Evolutionary conservation across 495 filamentous ascomycete species (phyloP).

Genomic region (Tuber umbilicatum): DNA sequence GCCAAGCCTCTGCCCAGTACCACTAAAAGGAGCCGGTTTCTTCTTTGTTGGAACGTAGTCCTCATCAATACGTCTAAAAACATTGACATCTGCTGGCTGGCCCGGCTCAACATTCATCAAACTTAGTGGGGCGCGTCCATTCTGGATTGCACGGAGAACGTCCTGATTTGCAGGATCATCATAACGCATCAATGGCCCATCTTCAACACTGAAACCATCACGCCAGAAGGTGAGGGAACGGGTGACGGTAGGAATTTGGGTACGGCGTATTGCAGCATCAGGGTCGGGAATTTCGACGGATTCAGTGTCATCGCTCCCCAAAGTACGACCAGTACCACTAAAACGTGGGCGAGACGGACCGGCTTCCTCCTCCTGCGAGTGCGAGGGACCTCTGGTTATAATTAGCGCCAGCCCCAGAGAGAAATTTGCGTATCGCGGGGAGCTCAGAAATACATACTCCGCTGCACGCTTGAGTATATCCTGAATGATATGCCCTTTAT

Average conservation of each 20-base stretch:
- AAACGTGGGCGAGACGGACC: conserved; percentile 58
- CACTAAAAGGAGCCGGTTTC: conserved; percentile 78
- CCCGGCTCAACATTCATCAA: conserved; percentile 81
- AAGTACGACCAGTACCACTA: conserved; percentile 71
- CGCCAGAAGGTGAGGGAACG: conserved; percentile 83
- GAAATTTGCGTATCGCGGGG: not conserved
- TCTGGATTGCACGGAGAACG: conserved; percentile 75
- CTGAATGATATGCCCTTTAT: conserved; percentile 55
- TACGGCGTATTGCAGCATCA: conserved; percentile 45
- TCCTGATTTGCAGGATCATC: conserved; percentile 80
- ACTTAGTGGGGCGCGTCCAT: conserved; percentile 76
- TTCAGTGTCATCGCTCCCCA: conserved; percentile 83
- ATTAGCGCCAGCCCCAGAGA: conserved; percentile 9
- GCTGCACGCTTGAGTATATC: conserved; percentile 78
- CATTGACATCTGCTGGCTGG: conserved; percentile 82
- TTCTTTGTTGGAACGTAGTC: conserved; percentile 76
- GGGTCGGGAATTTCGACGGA: conserved; percentile 66
- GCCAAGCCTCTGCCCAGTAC: conserved; percentile 78
- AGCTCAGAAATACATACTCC: conserved; percentile 50
- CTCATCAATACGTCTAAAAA: conserved; percentile 72
- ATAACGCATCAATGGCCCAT: conserved; percentile 80
- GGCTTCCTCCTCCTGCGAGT: conserved; percentile 44
- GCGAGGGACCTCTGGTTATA: conserved; percentile 27
- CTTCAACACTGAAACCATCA: conserved; percentile 92
- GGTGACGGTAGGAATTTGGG: conserved; percentile 50